A percentile compares a stretch with the other conserved stretches of the same genome.
Conservation (phyloP, 169 alveolate genomes). For the Besnoitia besnoiti region DNA sequence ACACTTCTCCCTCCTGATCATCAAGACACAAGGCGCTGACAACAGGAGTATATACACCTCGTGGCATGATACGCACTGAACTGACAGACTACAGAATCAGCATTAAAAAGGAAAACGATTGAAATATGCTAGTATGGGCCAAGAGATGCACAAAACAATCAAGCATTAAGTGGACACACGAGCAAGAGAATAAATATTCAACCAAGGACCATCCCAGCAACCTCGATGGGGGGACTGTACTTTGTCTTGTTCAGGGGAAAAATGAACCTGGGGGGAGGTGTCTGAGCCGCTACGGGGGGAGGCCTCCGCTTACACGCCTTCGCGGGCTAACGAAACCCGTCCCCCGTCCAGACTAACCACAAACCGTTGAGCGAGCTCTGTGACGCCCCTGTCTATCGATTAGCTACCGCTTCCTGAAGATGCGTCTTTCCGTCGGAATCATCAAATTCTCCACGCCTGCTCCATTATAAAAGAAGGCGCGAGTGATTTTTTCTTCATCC, state of each 20-base stretch:
- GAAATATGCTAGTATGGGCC: neutral
- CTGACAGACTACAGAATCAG: neutral
- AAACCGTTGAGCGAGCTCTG: neutral
- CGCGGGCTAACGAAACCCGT: neutral
- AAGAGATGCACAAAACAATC: neutral
- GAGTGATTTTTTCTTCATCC: neutral
- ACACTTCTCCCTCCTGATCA: neutral
- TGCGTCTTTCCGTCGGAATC: neutral
- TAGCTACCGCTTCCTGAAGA: neutral
- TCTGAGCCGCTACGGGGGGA: neutral
- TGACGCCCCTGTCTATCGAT: neutral
- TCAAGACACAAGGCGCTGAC: neutral
- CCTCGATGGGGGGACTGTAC: neutral
- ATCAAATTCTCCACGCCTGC: neutral
- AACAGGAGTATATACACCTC: conserved; percentile 6
- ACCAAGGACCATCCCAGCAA: neutral
- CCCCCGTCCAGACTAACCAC: neutral
- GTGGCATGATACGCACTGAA: neutral
- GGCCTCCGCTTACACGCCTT: neutral
- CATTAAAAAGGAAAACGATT: neutral
- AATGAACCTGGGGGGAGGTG: conserved; percentile 12
- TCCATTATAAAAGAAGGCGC: neutral
- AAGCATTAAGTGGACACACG: no score
- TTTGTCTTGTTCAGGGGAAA: neutral
- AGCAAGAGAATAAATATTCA: neutral